A percentile compares a stretch with the other conserved stretches of the same genome.
These are phyloP conservation scores for Hippophae gyantsensis DNA, from an alignment of 306 rosid species.

Conservation along the genomic window DNA sequence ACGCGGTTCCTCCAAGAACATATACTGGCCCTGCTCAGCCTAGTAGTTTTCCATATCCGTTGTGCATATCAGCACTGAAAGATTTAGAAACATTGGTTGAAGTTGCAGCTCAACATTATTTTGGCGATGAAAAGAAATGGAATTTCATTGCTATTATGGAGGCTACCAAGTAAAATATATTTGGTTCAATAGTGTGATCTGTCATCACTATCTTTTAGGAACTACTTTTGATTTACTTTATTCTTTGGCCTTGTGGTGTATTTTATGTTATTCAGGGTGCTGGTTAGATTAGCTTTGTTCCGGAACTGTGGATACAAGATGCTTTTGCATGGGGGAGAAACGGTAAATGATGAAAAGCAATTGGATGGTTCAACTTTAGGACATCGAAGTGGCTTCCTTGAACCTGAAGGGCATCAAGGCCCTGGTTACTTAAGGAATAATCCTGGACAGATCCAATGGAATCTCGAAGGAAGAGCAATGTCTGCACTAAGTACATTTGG, in stretches of 20 bases:
- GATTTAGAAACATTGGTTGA: conserved; percentile 86
- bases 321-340: conserved; percentile 78
- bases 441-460: conserved; percentile 40
- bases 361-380: conserved; percentile 31
- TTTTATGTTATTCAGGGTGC: conserved; percentile 52
- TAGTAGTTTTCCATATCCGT: conserved; percentile 59
- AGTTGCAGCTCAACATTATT: conserved; percentile 82
- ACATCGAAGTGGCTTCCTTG: conserved; percentile 15
- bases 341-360: conserved; percentile 36
- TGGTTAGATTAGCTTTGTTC: conserved; percentile 74
- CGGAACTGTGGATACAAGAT: conserved; percentile 80
- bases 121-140: conserved; percentile 85
- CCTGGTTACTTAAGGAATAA: conserved; percentile 31
- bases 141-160: conserved; percentile 84
- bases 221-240: conserved; percentile 8
- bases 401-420: conserved; percentile 29
- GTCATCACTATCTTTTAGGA: conserved; percentile 14
- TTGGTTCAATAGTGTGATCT: conserved; percentile 8
- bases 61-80: conserved; percentile 83
- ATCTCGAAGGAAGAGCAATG: conserved; percentile 74
- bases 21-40: conserved; percentile 34
- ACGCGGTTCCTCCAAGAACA: conserved; percentile 42
- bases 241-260: background rate
- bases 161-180: conserved; percentile 67
- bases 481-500: conserved; percentile 79